Evolutionary conservation across 2,329 filamentous ascomycete genomes (phyloP), one percentile per base, ranked within the genome.

Genomic region (Talaromyces albobiverticillius): DNA sequence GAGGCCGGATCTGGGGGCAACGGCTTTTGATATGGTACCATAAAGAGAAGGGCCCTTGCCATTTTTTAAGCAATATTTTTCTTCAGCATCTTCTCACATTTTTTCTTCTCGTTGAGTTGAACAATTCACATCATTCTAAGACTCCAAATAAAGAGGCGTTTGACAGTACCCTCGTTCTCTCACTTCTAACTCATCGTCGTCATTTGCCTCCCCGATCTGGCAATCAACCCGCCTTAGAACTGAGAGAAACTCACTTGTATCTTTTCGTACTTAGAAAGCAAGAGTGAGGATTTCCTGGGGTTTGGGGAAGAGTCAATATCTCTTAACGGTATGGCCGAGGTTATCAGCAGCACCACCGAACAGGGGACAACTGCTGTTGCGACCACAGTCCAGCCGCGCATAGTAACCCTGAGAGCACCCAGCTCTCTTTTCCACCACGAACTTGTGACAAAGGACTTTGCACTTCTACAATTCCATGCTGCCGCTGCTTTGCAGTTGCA

Each of bases 401-500:
- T 47, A 13, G 53, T 50, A 20, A 57, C 51, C 11, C 49, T 56
- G 25, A 53, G 25, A 41, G 48, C 47, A 46, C 50, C 55, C 26
- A 51, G 42, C 5, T 48, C 51, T 45, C 62, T 72, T 18, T 55
- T 64, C 49, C 63, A 69, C 53, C 67, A 71, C 41, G 64, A 61
- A 23, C 61, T 67, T 18, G 55, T 72, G 10, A 69, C 67, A n/a
- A 57, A 61, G 9, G 63, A 70, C 46, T 65, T 61, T n/a, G 64
- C 70, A 29, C 62, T 65, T 11, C 61, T 70, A 32, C 65, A 66
- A 49, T 71, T 71, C 52, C 56, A 67, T 51, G 69, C 67, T 8
- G 68, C 70, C 2, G 66, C 69, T 9, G 65, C 69, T 11, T 52
- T 64, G 11, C 69, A 72, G 57, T 49, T 71, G 2, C 57, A 64